These are phyloP conservation scores for Aureobasidium sp. DNA, from an alignment of 2,329 filamentous ascomycete species.

Conservation along the genomic window DNA sequence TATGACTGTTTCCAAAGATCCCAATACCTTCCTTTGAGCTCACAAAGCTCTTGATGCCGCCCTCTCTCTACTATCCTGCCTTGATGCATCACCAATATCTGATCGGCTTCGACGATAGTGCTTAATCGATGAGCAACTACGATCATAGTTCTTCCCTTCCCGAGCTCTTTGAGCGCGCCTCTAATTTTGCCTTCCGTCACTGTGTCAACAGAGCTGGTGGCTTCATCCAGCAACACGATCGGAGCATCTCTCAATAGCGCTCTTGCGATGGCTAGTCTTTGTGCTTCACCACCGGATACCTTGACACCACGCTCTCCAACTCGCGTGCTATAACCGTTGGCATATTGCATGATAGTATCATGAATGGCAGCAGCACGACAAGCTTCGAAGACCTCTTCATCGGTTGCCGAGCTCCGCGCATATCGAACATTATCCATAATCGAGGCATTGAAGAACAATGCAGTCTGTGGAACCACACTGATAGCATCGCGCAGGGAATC, in stretches of 20 bases:
- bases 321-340: conserved; percentile 55
- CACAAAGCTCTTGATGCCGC: conserved; percentile 57
- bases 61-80: conserved; percentile 41
- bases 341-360: conserved; percentile 55
- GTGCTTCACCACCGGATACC: conserved; percentile 35
- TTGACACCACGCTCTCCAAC: conserved; percentile 30
- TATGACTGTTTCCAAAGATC: not conserved
- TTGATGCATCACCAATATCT: conserved; percentile 40
- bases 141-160: conserved; percentile 27
- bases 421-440: not conserved
- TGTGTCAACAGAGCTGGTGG: conserved; percentile 34
- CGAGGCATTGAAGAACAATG: not conserved
- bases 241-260: conserved; percentile 34
- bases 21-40: not conserved
- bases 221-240: conserved; percentile 34
- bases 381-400: conserved; percentile 55
- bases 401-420: conserved; percentile 7
- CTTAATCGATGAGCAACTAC: conserved; percentile 37
- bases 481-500: not conserved
- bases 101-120: conserved; percentile 34
- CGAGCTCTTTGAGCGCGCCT: conserved; percentile 31
- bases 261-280: conserved; percentile 34
- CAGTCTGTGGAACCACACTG: not conserved
- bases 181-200: conserved; percentile 34
- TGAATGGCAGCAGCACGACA: conserved; percentile 63